Evolutionary conservation across 2,329 filamentous ascomycete species (phyloP), one percentile per base, ranked within the genome.

Genomic region (Phaeosphaeria sp.): DNA sequence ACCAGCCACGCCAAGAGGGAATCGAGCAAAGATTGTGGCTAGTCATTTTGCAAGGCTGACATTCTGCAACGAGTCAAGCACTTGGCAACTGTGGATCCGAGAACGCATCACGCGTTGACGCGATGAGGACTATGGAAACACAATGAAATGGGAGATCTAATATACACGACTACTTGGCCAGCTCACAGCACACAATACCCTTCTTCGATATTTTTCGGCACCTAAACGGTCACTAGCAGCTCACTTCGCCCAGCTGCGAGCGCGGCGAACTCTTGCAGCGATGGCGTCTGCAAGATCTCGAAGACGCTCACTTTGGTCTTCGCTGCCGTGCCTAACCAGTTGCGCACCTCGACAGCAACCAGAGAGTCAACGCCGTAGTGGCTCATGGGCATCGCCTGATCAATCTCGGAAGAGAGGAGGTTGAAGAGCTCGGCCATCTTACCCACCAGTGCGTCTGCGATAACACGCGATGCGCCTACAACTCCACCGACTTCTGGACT

Each of bases 321-420:
- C 7, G 36, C 17, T 11, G 18, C 18, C 6, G 20, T 41, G 17
- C 36, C 36, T 13, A 64, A 17, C 55, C 61, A 62, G 11, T 59
- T 64, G 2, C 65, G 46, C 20, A 68, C 9, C 49, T 67, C 64
- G 7, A 68, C 52, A 7, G 65, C 62, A n/a, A 66, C 54, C 2
- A 69, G 56, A 4, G 65, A 68, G 39, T 69, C 67, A 2, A 68
- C 52, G 4, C 67, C 66, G 46, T 69, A 67, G 4, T 33, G 5
- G 15, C 17, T 6, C 36, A 50, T 13, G 11, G 33, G 30, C n/a
- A 18, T 13, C 7, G 41, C 36, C 2, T 18, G 11, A 20, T 41
- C 30, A 17, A 41, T 21, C 5, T 50, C 33, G 13, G 22, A 21
- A 15, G 20, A 20, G 4, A 20, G 17, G 13, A 22, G 13, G 36